Conservation (phyloP, 176 grass and related monocot species). For the Musa acuminata region DNA sequence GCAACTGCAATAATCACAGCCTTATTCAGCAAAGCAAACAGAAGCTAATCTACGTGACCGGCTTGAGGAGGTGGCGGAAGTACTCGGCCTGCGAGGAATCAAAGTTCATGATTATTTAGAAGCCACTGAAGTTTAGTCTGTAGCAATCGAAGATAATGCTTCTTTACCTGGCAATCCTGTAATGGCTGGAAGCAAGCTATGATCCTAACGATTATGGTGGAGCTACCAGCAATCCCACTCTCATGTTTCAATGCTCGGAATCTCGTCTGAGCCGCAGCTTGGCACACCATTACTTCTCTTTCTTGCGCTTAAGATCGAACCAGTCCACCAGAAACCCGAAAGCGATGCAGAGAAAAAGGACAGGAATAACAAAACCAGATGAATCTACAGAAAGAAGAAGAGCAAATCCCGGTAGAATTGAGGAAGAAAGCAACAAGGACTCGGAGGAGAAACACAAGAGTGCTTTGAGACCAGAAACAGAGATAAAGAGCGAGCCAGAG, state of each 20-base stretch:
- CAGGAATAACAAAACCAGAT: background rate
- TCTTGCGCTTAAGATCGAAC: slow-evolving; percentile 14
- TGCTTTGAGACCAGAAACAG: background rate
- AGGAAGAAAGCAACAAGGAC: background rate
- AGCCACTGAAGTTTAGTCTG: no score
- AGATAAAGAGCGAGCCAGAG: background rate
- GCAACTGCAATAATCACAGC: background rate
- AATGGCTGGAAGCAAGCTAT: slow-evolving; percentile 75
- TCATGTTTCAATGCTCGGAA: slow-evolving; percentile 85
- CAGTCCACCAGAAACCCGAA: slow-evolving; percentile 28
- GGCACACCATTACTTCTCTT: slow-evolving; percentile 86
- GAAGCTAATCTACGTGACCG: slow-evolving; percentile 59
- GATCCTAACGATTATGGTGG: slow-evolving; percentile 56
- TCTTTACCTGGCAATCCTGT: slow-evolving; percentile 80
- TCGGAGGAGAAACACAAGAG: background rate
- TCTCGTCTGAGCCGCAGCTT: slow-evolving; percentile 69
- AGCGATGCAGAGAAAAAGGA: slow-evolving; percentile 19
- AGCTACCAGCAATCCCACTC: slow-evolving; percentile 42
- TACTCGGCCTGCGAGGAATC: slow-evolving; percentile 60
- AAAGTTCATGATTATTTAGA: background rate
- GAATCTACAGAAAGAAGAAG: background rate
- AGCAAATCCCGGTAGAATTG: background rate
- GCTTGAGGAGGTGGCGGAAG: slow-evolving; percentile 91
- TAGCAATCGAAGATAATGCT: no score
- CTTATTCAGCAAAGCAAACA: slow-evolving; percentile 27